Evolutionary conservation across 306 rosid species (phyloP).

Genomic region (Citrullus mucosospermus): DNA sequence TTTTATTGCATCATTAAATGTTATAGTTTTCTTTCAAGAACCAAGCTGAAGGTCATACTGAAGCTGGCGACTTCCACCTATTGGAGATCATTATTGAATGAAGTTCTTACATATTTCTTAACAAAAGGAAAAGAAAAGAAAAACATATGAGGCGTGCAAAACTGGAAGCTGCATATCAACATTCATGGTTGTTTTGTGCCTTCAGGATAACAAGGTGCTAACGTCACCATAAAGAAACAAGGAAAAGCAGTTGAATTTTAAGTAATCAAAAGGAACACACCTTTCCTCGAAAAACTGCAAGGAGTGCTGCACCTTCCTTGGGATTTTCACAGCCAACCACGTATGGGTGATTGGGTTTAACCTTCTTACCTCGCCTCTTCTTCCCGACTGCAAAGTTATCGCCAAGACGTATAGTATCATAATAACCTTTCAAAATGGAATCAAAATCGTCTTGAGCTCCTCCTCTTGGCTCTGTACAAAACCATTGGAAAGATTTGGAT

Average conservation of each 20-base stretch:
- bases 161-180: neutral
- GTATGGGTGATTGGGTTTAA: slow-evolving; percentile 21
- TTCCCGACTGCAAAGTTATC: slow-evolving; percentile 30
- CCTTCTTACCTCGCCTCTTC: slow-evolving; percentile 48
- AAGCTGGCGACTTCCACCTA: neutral
- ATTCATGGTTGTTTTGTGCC: neutral
- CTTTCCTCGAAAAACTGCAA: slow-evolving; percentile 98
- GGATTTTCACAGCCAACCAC: slow-evolving; percentile 17
- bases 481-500: slow-evolving; percentile 4
- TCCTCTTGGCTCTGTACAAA: slow-evolving; percentile 74
- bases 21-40: neutral
- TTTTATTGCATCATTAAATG: neutral
- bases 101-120: neutral
- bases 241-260: neutral
- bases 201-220: neutral
- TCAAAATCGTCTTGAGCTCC: slow-evolving; percentile 87
- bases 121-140: neutral
- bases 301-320: slow-evolving; percentile 63
- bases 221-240: neutral
- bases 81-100: neutral
- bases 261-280: slow-evolving; percentile 19
- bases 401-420: slow-evolving; percentile 44
- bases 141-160: neutral
- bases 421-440: slow-evolving; percentile 58
- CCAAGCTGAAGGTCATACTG: neutral